Evolutionary conservation across 2,329 filamentous ascomycete genomes (phyloP).

Genomic region (Cladosporium sp.): DNA sequence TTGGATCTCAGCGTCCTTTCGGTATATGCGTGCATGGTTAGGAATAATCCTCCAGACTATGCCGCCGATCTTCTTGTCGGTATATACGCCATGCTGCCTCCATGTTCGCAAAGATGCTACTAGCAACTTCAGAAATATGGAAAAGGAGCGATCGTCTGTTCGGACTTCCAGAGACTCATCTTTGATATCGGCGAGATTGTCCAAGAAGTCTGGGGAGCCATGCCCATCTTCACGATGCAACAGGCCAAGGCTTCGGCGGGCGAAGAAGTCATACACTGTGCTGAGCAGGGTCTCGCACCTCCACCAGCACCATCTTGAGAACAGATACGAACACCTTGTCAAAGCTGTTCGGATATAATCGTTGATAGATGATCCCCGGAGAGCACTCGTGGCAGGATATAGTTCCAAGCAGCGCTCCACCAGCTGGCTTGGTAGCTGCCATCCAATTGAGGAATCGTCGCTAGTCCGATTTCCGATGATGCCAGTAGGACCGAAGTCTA

Average conservation of each 20-base stretch:
- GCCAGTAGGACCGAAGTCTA: slow-evolving; percentile 50
- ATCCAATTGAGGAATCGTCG: slow-evolving; percentile 41
- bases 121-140: slow-evolving; percentile 56
- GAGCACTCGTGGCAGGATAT: slow-evolving; percentile 41
- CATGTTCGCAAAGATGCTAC: slow-evolving; percentile 48
- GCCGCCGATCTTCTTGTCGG: slow-evolving; percentile 52
- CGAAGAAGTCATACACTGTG: slow-evolving; percentile 57
- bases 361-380: slow-evolving; percentile 46
- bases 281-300: slow-evolving; percentile 52
- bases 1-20: slow-evolving; percentile 52
- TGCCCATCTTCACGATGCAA: slow-evolving; percentile 49
- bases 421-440: slow-evolving; percentile 45
- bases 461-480: slow-evolving; percentile 40
- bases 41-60: slow-evolving; percentile 56
- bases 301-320: slow-evolving; percentile 55
- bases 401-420: slow-evolving; percentile 45
- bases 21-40: slow-evolving; percentile 57
- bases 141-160: slow-evolving; percentile 52
- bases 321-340: slow-evolving; percentile 50
- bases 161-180: slow-evolving; percentile 41
- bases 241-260: slow-evolving; percentile 48
- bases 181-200: slow-evolving; percentile 35
- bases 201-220: slow-evolving; percentile 53
- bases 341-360: slow-evolving; percentile 51
- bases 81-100: slow-evolving; percentile 36